These are phyloP conservation scores for Carex arenaria DNA, from an alignment of 202 grass and related monocot species.

Conservation along the genomic window DNA sequence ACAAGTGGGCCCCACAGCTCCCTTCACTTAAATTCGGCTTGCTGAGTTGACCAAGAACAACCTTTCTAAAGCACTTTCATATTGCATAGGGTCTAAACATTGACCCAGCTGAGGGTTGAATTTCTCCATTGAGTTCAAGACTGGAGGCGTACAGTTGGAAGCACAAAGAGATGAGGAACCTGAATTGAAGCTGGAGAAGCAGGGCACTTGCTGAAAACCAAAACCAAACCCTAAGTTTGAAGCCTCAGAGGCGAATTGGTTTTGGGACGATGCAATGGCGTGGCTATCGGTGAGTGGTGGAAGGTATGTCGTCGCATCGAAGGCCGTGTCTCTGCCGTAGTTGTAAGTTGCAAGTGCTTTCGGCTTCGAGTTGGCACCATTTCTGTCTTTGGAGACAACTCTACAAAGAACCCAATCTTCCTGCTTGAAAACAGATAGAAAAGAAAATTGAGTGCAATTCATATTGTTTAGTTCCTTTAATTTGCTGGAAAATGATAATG, in stretches of 20 bases:
- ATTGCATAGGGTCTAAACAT: slow-evolving; percentile 12
- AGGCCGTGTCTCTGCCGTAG: slow-evolving; percentile 12
- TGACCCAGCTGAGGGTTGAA: background rate
- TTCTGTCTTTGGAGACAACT: slow-evolving; percentile 75
- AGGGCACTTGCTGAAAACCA: slow-evolving; percentile 97
- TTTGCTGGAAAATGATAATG: no score
- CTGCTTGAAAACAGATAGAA: slow-evolving; percentile 21
- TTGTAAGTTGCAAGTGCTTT: slow-evolving; percentile 29
- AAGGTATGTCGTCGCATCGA: slow-evolving; percentile 34
- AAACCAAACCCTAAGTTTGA: background rate
- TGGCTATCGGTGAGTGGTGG: slow-evolving; percentile 66
- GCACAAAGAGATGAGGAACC: background rate
- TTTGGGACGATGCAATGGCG: slow-evolving; percentile 40
- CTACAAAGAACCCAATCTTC: slow-evolving; percentile 96
- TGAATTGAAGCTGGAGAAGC: slow-evolving; percentile 93
- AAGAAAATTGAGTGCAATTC: background rate
- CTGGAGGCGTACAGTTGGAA: slow-evolving; percentile 8
- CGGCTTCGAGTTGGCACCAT: slow-evolving; percentile 37
- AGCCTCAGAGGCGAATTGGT: slow-evolving; percentile 10
- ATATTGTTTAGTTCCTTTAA: background rate
- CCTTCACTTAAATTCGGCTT: slow-evolving; percentile 23
- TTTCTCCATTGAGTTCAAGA: background rate
- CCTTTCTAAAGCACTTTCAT: slow-evolving; percentile 46
- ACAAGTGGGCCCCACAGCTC: slow-evolving; percentile 13
- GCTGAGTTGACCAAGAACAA: slow-evolving; percentile 51